These are phyloP conservation scores for Baorangia bicolor DNA, from an alignment of 768 basidiomycete species.

Conservation along the genomic window DNA sequence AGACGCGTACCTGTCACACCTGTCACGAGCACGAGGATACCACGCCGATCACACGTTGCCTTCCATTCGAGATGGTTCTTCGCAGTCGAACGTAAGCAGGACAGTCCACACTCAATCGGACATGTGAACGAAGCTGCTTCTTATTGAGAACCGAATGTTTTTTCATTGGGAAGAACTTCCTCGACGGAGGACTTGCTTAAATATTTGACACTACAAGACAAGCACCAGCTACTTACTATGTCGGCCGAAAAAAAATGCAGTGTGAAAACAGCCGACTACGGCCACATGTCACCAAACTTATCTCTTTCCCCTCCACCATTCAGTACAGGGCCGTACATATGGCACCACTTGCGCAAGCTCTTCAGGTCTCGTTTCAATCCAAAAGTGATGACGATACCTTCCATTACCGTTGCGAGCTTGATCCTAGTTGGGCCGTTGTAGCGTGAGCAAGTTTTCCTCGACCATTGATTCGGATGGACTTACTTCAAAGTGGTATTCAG, in stretches of 20 bases:
- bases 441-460: conserved; percentile 34
- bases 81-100: too few species aligned
- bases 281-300: background rate
- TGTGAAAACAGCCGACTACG: background rate
- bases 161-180: background rate
- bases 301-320: background rate
- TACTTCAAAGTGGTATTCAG: conserved; percentile 26
- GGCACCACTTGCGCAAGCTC: conserved; percentile 23
- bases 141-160: background rate
- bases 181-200: background rate
- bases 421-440: conserved; percentile 45
- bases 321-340: background rate
- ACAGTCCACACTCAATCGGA: too few species aligned
- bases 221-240: too few species aligned
- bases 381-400: conserved; percentile 20
- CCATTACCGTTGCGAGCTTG: conserved; percentile 35
- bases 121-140: background rate
- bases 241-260: background rate
- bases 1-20: conserved; percentile 16
- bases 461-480: background rate
- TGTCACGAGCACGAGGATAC: conserved; percentile 14
- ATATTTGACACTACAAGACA: background rate
- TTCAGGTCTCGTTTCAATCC: conserved; percentile 21
- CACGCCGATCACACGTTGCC: conserved; percentile 20
- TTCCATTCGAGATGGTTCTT: too few species aligned